Conservation (phyloP, 192 early-diverging fungal species). For the Phycomyces blakesleeanus region DNA sequence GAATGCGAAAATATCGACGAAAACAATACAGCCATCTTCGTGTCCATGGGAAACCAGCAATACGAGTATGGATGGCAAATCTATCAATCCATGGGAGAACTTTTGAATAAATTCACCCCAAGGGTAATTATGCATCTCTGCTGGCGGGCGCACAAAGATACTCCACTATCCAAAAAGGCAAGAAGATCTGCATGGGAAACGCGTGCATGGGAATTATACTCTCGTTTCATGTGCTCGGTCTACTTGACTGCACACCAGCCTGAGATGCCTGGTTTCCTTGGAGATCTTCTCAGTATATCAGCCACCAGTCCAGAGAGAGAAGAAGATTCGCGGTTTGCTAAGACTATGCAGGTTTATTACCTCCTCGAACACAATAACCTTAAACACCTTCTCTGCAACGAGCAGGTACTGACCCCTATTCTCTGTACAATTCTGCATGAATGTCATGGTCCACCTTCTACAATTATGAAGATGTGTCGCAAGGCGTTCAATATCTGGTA, state of each 20-base stretch:
- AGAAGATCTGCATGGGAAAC: conserved; percentile 17
- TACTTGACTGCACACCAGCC: conserved; percentile 8
- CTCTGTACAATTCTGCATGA: conserved; percentile 15
- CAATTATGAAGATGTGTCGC: conserved; percentile 9
- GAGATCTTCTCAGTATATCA: conserved; percentile 13
- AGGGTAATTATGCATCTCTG: conserved; percentile 22
- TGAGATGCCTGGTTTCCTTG: conserved; percentile 17
- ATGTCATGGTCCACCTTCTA: conserved; percentile 3
- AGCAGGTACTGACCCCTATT: conserved; percentile 18
- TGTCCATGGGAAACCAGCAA: conserved; percentile 12
- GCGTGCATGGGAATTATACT: conserved; percentile 18
- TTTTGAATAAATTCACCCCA: conserved; percentile 11
- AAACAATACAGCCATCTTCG: conserved; percentile 18
- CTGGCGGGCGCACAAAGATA: conserved; percentile 2
- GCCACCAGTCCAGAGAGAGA: conserved; percentile 17
- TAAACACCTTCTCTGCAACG: conserved; percentile 15
- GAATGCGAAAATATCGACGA: conserved; percentile 6
- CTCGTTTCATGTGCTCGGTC: conserved; percentile 20
- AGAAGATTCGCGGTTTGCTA: conserved; percentile 8
- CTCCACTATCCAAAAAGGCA: not conserved
- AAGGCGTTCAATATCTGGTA: conserved; percentile 11
- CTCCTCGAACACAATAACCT: conserved; percentile 2
- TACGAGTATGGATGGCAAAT: conserved; percentile 27
- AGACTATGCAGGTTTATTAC: conserved; percentile 15
- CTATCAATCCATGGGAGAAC: conserved; percentile 12